phyloP scores from a whole-genome alignment of 163 green algal genomes.

The Scenedesmus sp. region DNA sequence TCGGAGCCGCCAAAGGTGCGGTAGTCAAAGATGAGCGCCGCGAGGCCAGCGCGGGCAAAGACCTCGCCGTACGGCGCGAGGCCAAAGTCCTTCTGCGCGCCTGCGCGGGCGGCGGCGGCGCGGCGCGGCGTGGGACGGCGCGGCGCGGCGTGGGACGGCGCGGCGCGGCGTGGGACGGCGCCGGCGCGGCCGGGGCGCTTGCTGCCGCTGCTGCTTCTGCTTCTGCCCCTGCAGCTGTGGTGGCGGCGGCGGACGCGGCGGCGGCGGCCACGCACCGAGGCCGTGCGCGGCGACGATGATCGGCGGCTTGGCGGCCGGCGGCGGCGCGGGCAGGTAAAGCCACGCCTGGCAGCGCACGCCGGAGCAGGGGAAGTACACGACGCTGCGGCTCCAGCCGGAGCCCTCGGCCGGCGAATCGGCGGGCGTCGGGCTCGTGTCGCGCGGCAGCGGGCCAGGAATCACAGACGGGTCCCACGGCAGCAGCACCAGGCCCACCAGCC shows the following conservation, averaged over 20 bases:
- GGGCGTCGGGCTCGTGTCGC: slow-evolving; percentile 1
- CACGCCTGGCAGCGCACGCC: slow-evolving; percentile 38
- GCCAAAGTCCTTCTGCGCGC: slow-evolving; percentile 38
- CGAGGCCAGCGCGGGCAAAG: slow-evolving; percentile 37
- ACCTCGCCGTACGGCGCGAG: slow-evolving; percentile 18
- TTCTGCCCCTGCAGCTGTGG: background rate
- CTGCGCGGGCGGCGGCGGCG: background rate
- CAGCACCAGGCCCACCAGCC: too few relatives aligned
- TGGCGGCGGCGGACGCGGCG: background rate
- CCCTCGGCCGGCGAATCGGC: slow-evolving; percentile 7
- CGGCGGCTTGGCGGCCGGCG: slow-evolving; percentile 9
- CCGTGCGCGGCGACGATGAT: slow-evolving; percentile 36
- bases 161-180: background rate
- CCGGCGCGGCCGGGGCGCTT: background rate
- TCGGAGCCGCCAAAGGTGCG: slow-evolving; percentile 53
- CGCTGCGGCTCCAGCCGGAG: background rate
- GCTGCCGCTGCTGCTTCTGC: background rate
- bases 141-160: background rate
- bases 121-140: background rate
- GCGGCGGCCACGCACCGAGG: slow-evolving; percentile 6
- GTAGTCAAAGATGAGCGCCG: slow-evolving; percentile 46
- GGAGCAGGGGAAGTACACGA: slow-evolving; percentile 37
- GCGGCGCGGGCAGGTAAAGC: slow-evolving; percentile 38
- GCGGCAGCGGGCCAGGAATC: slow-evolving; percentile 30
- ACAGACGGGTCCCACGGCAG: too few relatives aligned